phyloP scores from a whole-genome alignment of 2,329 filamentous ascomycete species.

The Fusarium acutatum region DNA sequence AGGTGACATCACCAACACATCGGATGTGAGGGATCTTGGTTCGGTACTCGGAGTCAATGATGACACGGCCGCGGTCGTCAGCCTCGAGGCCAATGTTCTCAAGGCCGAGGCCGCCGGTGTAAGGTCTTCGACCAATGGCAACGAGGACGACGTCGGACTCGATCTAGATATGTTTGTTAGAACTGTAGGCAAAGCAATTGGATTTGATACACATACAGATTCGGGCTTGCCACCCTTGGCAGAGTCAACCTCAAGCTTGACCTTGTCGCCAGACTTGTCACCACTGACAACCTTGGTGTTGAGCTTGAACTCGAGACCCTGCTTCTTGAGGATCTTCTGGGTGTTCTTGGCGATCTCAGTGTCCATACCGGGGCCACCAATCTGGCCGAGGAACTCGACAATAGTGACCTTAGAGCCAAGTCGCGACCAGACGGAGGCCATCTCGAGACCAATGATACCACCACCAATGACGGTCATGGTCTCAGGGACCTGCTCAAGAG shows the following conservation, averaged over 20 bases:
- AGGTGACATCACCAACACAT: conserved; percentile 94
- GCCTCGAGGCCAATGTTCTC: conserved; percentile 93
- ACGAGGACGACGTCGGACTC: conserved; percentile 96
- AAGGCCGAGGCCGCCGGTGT: conserved; percentile 88
- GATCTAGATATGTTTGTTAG: conserved; percentile 64
- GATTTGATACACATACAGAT: conserved; percentile 67
- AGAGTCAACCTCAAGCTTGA: conserved; percentile 87
- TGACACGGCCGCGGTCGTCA: conserved; percentile 91
- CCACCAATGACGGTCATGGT: conserved; percentile 97
- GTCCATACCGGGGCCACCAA: conserved; percentile 98
- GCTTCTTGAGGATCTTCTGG: conserved; percentile 94
- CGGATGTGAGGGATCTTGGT: conserved; percentile 98
- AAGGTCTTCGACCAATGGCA: conserved; percentile 94
- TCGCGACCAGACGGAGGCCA: conserved; percentile 97
- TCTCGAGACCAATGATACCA: conserved; percentile 98
- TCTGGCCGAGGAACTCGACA: conserved; percentile 95
- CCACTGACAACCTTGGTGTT: conserved; percentile 93
- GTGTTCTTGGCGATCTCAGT: conserved; percentile 87
- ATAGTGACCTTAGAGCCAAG: conserved; percentile 95
- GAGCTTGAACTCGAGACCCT: conserved; percentile 98
- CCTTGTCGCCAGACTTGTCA: conserved; percentile 77
- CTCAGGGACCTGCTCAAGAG: conserved; percentile 90
- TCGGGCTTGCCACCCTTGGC: conserved; percentile 97
- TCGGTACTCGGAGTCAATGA: conserved; percentile 98
- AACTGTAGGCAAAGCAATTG: neutral